Conservation (phyloP, 352 stramenopile genomes). For the Phytopythium sindhum region DNA sequence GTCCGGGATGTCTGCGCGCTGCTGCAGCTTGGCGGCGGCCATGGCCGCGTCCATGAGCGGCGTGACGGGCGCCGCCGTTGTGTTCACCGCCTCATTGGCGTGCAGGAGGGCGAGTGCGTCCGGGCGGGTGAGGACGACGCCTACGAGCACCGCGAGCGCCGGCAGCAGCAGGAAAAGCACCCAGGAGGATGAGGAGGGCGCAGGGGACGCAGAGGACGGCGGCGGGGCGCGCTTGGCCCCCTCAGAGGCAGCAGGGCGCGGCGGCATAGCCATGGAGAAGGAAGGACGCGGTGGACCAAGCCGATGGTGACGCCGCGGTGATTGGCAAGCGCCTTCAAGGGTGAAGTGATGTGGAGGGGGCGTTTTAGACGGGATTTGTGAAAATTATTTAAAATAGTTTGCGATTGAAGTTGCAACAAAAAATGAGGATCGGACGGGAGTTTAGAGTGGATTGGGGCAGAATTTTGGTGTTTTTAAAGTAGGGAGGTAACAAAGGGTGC, state of each 20-base stretch:
- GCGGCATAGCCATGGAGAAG: background rate
- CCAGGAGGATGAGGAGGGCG: conserved; percentile 11
- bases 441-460: background rate
- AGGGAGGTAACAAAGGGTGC: background rate
- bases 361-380: background rate
- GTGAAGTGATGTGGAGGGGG: background rate
- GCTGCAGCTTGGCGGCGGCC: conserved; percentile 3
- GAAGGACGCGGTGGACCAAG: background rate
- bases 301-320: background rate
- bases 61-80: background rate
- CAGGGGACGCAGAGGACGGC: background rate
- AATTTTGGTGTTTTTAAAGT: background rate
- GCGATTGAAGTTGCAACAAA: no score
- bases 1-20: conserved; percentile 18
- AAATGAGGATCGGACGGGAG: no score
- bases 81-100: background rate
- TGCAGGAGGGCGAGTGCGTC: background rate
- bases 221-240: background rate
- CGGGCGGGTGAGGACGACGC: conserved; percentile 12
- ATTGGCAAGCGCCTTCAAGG: background rate
- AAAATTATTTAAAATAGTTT: background rate
- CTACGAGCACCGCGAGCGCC: conserved; percentile 29
- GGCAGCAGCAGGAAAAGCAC: conserved; percentile 34
- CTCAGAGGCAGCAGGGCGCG: background rate
- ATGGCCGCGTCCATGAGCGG: conserved; percentile 7